A percentile compares a stretch with the other conserved stretches of the same genome.
phyloP scores from a whole-genome alignment of 108 stramenopile genomes.

The Discostella stelligeroides region DNA sequence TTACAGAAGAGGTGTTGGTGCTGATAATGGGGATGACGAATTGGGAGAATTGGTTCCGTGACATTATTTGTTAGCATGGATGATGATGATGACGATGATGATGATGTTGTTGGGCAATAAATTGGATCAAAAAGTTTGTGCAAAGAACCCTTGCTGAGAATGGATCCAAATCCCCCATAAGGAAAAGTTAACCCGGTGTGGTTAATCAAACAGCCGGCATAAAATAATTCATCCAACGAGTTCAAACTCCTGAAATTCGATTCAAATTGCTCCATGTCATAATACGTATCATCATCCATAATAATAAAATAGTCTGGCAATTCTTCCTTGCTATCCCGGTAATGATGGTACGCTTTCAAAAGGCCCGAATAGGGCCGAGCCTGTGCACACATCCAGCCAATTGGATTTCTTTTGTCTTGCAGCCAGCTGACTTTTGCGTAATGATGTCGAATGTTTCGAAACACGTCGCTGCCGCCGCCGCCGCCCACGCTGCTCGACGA shows the following conservation, averaged over 20 bases:
- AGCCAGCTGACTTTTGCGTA: conserved; percentile 41
- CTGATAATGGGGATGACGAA: no score
- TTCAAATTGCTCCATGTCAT: conserved; percentile 43
- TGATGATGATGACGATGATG: no score
- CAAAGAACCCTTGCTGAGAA: conserved; percentile 41
- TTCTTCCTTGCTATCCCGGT: not conserved
- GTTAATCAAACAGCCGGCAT: conserved; percentile 47
- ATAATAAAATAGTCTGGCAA: conserved; percentile 62
- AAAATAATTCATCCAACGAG: conserved; percentile 8
- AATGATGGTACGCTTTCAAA: conserved; percentile 15
- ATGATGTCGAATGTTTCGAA: conserved; percentile 5
- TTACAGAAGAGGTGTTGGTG: no score
- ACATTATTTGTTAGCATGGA: no score
- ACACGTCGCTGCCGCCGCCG: no score
- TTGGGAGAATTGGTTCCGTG: no score
- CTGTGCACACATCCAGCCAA: conserved; percentile 70
- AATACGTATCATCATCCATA: conserved; percentile 61
- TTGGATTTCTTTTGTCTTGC: conserved; percentile 33
- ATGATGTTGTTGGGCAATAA: conserved; percentile 2
- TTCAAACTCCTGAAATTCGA: conserved; percentile 9
- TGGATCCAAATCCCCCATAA: conserved; percentile 56
- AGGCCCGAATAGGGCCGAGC: conserved; percentile 28
- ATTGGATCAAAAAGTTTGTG: conserved; percentile 33
- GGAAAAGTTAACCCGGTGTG: conserved; percentile 38
- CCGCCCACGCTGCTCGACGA: no score